phyloP scores from a whole-genome alignment of 306 rosid species.

The Cotoneaster glaucophyllus region DNA sequence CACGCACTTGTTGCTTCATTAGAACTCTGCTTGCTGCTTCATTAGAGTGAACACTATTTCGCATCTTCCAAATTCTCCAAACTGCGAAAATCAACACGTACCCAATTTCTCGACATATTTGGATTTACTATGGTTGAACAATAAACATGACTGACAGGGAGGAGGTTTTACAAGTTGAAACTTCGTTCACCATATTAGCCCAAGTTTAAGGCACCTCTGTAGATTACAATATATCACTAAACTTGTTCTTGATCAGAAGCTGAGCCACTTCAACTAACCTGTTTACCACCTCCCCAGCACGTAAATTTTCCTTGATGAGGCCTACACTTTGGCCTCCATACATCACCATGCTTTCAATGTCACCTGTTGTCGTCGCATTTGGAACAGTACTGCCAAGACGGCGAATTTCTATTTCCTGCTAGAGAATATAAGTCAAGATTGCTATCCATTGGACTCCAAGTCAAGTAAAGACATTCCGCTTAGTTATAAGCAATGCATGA shows the following conservation, averaged over 20 bases:
- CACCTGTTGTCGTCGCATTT: conserved; percentile 50
- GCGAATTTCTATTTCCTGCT: conserved; percentile 52
- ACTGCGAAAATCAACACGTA: no score
- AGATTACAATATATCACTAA: conserved; percentile 4
- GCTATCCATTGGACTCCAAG: neutral
- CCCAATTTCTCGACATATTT: neutral
- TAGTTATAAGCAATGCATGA: neutral
- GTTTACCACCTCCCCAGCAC: conserved; percentile 65
- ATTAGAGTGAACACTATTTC: neutral
- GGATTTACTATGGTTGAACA: neutral
- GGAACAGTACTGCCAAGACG: conserved; percentile 70
- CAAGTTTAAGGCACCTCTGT: neutral
- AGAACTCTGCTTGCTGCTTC: neutral
- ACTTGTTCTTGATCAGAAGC: conserved; percentile 37
- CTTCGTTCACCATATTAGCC: neutral
- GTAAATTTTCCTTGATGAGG: conserved; percentile 58
- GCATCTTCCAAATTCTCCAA: no score
- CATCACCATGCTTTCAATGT: conserved; percentile 80
- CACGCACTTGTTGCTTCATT: neutral
- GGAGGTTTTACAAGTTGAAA: neutral
- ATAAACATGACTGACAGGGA: neutral
- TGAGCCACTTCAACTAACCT: conserved; percentile 72
- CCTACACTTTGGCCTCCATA: conserved; percentile 79
- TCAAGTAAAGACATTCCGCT: neutral
- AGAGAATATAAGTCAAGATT: neutral